Evolutionary conservation across 805 yeast genomes (phyloP).

Genomic region (Nakazawaea wyomingensis): DNA sequence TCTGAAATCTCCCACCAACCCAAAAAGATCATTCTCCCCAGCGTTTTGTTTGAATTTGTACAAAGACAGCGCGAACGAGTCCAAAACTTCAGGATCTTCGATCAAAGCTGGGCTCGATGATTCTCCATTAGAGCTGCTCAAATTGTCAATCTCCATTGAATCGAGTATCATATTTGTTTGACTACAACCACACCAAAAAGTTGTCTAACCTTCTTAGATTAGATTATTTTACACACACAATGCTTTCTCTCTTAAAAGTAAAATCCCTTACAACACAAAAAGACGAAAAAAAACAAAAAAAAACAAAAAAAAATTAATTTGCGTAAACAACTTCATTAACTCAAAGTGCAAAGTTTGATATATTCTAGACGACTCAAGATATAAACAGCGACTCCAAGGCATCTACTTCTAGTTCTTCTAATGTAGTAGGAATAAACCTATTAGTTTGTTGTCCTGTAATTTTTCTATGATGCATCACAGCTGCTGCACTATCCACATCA

Average conservation of each 20-base stretch:
- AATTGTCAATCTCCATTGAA: not conserved
- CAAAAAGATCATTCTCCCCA: slow-evolving; percentile 34
- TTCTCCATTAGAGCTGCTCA: not conserved
- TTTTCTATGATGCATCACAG: slow-evolving; percentile 1
- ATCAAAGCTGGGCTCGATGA: not conserved
- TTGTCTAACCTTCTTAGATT: no score
- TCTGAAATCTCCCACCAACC: slow-evolving; percentile 36
- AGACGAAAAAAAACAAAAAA: not conserved
- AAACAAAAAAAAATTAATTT: no score
- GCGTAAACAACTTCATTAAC: no score
- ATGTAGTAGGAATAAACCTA: slow-evolving; percentile 13
- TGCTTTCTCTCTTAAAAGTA: no score
- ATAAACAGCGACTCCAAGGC: no score
- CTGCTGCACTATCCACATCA: slow-evolving; percentile 30
- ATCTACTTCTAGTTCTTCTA: slow-evolving; percentile 18
- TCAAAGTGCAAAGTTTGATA: no score
- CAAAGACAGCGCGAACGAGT: slow-evolving; percentile 6
- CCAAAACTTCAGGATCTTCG: slow-evolving; percentile 8
- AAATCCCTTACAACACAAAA: not conserved
- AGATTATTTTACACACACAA: no score
- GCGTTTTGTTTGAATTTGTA: slow-evolving; percentile 23
- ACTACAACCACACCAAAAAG: no score
- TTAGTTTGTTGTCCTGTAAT: not conserved
- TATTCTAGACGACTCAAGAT: no score
- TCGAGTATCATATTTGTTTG: slow-evolving; percentile 1